Evolutionary conservation across 345 rosid species (phyloP).

Genomic region (Eucalyptus regnans): DNA sequence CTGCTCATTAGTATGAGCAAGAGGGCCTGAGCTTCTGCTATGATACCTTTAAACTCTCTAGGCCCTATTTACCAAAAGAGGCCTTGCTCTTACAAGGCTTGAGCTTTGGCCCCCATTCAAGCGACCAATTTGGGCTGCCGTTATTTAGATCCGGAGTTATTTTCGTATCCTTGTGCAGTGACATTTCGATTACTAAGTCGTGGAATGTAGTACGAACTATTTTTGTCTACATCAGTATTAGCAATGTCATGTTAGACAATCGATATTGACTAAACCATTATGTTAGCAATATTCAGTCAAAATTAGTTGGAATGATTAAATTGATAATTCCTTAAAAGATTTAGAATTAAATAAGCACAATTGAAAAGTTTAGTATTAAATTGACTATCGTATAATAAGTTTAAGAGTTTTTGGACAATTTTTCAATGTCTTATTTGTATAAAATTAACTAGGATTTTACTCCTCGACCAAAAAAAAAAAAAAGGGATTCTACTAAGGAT

Average conservation of each 20-base stretch:
- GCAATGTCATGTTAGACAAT: no score
- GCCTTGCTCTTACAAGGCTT: background rate
- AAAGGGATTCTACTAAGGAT: no score
- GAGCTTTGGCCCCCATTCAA: background rate
- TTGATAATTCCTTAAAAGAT: fast-evolving
- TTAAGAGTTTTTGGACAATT: no score
- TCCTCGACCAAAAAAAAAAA: no score
- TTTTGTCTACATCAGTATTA: no score
- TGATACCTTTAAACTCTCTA: constrained; percentile 22
- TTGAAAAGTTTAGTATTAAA: no score
- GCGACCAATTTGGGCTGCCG: background rate
- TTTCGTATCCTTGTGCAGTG: background rate
- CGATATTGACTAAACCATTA: no score
- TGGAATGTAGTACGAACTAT: fast-evolving
- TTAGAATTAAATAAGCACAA: no score
- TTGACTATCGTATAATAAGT: no score
- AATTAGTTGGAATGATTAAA: fast-evolving
- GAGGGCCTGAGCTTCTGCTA: constrained; percentile 59
- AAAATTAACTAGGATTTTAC: no score
- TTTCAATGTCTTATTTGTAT: no score
- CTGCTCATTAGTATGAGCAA: constrained; percentile 41
- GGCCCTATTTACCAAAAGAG: background rate
- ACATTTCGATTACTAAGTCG: no score
- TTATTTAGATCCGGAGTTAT: background rate
- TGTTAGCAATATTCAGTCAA: fast-evolving